A percentile compares a stretch with the other conserved stretches of the same genome.
Evolutionary conservation across 116 monocot species (phyloP).

Genomic region (Zostera marina): DNA sequence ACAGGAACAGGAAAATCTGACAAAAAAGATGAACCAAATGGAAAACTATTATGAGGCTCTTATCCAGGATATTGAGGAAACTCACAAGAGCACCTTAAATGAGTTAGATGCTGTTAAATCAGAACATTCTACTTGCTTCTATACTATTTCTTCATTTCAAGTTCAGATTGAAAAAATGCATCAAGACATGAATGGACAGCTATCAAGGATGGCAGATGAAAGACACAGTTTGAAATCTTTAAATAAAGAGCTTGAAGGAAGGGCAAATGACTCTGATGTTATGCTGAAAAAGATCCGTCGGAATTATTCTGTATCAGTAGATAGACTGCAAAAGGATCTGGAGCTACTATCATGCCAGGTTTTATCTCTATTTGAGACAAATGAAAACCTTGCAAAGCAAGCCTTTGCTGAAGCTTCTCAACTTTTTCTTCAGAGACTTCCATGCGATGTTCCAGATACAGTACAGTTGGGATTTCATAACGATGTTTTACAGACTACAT

Average conservation of each 20-base stretch:
- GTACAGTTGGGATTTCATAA: constrained; percentile 2
- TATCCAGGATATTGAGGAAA: constrained; percentile 74
- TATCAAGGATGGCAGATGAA: constrained; percentile 47
- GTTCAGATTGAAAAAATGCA: constrained; percentile 52
- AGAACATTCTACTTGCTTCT: constrained; percentile 52
- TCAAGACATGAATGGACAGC: constrained; percentile 56
- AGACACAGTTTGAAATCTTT: constrained; percentile 36
- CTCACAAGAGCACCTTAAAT: constrained; percentile 35
- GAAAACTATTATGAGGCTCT: constrained; percentile 72
- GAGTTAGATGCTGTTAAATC: constrained; percentile 55
- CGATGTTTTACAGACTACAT: not conserved
- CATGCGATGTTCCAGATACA: constrained; percentile 11
- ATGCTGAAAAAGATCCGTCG: constrained; percentile 62
- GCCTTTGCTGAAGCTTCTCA: constrained; percentile 44
- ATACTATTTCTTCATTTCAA: constrained; percentile 65
- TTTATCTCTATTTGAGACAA: constrained; percentile 88
- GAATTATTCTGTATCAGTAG: constrained; percentile 65
- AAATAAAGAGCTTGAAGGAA: constrained; percentile 64
- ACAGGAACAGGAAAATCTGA: constrained; percentile 45
- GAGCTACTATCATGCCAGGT: constrained; percentile 89
- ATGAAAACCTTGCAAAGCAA: constrained; percentile 75
- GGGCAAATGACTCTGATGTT: constrained; percentile 51
- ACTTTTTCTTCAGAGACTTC: constrained; percentile 11
- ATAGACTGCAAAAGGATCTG: constrained; percentile 80
- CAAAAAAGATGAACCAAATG: constrained; percentile 71